Evolutionary conservation across 129 eudicot genomes (phyloP).

Genomic region (Mikania micrantha): DNA sequence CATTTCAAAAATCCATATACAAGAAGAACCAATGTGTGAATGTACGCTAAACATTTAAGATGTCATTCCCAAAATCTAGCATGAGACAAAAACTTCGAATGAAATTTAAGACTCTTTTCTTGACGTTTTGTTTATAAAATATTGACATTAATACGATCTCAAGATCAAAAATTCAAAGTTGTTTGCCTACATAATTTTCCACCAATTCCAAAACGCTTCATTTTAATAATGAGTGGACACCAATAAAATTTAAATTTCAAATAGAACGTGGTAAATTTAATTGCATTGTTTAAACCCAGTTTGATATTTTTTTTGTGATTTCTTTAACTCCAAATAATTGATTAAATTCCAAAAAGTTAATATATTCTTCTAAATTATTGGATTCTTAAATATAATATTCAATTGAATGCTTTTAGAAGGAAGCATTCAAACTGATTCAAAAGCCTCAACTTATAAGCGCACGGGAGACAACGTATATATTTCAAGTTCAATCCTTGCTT

Average conservation of each 20-base stretch:
- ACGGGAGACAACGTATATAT: too few relatives aligned
- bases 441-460: too few relatives aligned
- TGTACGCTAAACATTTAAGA: neutral
- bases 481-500: too few relatives aligned
- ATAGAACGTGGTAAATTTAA: neutral
- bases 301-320: neutral
- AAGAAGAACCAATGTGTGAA: slow-evolving; percentile 10
- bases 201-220: neutral
- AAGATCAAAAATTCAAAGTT: slow-evolving; percentile 7
- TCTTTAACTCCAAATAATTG: neutral
- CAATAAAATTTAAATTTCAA: neutral
- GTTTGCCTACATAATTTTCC: neutral
- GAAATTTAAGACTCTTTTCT: neutral
- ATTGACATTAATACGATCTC: neutral
- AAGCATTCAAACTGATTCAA: too few relatives aligned
- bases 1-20: neutral
- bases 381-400: neutral
- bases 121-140: neutral
- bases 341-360: neutral
- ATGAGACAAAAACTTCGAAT: slow-evolving; percentile 9
- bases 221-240: neutral
- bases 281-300: neutral
- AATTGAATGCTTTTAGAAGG: neutral
- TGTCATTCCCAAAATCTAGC: neutral
- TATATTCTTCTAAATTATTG: neutral